Conservation (phyloP, 2,329 filamentous ascomycete genomes). For the Alternaria angustiovoidea region DNA sequence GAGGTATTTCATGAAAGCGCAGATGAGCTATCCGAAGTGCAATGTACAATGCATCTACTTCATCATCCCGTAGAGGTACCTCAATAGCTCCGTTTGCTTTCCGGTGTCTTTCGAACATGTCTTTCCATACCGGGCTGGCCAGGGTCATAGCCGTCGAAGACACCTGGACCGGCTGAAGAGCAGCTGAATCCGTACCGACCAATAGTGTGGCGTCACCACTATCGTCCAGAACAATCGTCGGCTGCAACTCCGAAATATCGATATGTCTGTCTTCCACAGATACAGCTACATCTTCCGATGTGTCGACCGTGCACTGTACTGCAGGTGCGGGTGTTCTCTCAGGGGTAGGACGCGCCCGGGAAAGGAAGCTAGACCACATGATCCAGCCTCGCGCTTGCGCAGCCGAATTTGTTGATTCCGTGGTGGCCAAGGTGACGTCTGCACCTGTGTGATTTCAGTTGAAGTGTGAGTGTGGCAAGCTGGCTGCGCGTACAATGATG, state of each 20-base stretch:
- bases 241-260: constrained; percentile 10
- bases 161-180: constrained; percentile 18
- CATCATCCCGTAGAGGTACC: constrained; percentile 30
- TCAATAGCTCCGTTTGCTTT: constrained; percentile 24
- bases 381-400: constrained; percentile 1
- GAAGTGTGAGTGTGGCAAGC: constrained; percentile 9
- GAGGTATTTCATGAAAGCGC: constrained; percentile 13
- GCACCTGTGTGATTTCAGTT: constrained; percentile 5
- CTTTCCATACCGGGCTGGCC: constrained; percentile 31
- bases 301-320: constrained; percentile 3
- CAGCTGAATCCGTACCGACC: constrained; percentile 12
- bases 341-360: constrained; percentile 15
- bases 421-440: constrained; percentile 8
- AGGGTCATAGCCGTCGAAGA: constrained; percentile 22
- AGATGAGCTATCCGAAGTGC: constrained; percentile 15
- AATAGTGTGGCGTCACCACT: constrained; percentile 18
- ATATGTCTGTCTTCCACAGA: constrained; percentile 5
- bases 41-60: constrained; percentile 14
- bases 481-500: constrained; percentile 1
- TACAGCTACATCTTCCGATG: constrained; percentile 5
- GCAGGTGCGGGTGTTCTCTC: constrained; percentile 11
- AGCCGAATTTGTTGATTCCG: background rate
- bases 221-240: constrained; percentile 15
- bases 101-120: constrained; percentile 25
- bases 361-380: constrained; percentile 16